Conservation (phyloP, 257 asterid genomes). For the Eustoma russellianum region DNA sequence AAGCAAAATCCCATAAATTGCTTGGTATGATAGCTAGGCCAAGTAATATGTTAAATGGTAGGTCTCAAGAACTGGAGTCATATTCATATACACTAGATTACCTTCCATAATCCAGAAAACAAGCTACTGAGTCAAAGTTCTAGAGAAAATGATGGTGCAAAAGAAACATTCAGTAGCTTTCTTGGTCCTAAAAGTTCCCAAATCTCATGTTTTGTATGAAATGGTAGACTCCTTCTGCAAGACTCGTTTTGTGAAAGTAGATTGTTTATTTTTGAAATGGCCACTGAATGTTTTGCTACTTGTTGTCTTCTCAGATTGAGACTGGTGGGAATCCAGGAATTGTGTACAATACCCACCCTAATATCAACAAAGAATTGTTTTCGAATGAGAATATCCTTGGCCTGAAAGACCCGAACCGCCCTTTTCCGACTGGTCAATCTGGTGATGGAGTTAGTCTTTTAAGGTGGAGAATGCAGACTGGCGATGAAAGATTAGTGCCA, state of each 20-base stretch:
- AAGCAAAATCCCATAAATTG: too few relatives aligned
- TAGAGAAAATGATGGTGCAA: too few relatives aligned
- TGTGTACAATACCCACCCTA: constrained; percentile 85
- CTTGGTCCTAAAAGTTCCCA: too few relatives aligned
- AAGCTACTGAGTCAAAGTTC: too few relatives aligned
- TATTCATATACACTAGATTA: too few relatives aligned
- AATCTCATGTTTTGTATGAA: not conserved
- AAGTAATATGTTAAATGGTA: too few relatives aligned
- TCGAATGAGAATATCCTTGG: constrained; percentile 73
- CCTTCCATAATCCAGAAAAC: too few relatives aligned
- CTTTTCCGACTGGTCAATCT: constrained; percentile 70
- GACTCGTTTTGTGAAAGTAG: not conserved
- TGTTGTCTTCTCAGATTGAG: constrained; percentile 51
- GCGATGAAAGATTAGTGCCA: constrained; percentile 78
- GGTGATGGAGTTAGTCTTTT: constrained; percentile 80
- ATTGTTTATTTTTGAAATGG: not conserved
- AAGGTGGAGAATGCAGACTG: constrained; percentile 94
- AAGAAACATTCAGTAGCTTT: too few relatives aligned
- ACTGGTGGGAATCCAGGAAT: constrained; percentile 74
- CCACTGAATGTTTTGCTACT: not conserved
- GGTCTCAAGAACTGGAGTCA: too few relatives aligned
- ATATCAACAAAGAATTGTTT: constrained; percentile 77
- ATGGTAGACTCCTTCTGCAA: not conserved
- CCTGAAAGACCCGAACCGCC: constrained; percentile 67
- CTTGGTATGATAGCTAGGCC: too few relatives aligned